These are phyloP conservation scores for Myriosclerotinia duriaeana DNA, from an alignment of 2,329 filamentous ascomycete genomes.

Conservation along the genomic window DNA sequence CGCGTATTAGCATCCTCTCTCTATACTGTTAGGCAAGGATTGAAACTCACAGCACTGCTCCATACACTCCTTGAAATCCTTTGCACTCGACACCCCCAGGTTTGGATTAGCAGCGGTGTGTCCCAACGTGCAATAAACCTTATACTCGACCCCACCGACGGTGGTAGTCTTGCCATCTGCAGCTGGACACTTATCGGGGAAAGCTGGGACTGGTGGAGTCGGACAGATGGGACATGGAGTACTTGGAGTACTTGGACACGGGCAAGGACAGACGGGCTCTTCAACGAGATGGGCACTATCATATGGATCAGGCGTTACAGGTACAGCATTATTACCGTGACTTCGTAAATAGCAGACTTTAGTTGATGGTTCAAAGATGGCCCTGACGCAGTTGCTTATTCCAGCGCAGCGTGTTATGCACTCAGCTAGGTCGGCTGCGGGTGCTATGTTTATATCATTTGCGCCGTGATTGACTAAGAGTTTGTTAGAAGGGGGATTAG, in stretches of 20 bases:
- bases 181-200: constrained; percentile 10
- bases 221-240: neutral
- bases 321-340: constrained; percentile 9
- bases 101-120: constrained; percentile 1
- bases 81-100: constrained; percentile 14
- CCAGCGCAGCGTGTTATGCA: constrained; percentile 13
- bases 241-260: constrained; percentile 3
- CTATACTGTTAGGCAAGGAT: neutral
- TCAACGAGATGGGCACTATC: constrained; percentile 18
- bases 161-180: neutral
- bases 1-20: neutral
- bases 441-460: neutral
- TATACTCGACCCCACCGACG: neutral
- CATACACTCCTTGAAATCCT: constrained; percentile 19
- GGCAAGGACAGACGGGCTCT: constrained; percentile 6
- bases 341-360: constrained; percentile 8
- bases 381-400: constrained; percentile 2
- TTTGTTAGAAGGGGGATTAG: neutral
- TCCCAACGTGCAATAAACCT: constrained; percentile 11
- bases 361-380: neutral
- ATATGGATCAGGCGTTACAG: constrained; percentile 1
- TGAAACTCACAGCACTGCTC: constrained; percentile 20
- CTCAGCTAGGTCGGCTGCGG: neutral
- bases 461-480: constrained; percentile 6
- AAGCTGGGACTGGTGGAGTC: neutral